Base-by-base conservation (phyloP, 768 basidiomycete species). In the Naematelia encephala region DNA sequence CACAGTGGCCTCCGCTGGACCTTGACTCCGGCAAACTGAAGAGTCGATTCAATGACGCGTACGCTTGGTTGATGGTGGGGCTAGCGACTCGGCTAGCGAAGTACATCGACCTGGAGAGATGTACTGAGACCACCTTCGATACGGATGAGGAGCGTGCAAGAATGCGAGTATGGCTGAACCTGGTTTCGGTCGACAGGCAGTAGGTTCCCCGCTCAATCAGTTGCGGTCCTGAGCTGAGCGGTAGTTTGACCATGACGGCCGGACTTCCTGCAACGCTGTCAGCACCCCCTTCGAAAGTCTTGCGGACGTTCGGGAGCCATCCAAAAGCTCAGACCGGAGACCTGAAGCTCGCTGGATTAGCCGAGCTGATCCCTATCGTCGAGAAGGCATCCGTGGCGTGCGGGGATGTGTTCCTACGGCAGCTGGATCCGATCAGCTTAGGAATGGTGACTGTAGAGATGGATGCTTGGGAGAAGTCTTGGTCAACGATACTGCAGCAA, bases 41-140 rank as follows among this genome's bases (percentile, higher is more conserved):
- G 48, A 50, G 48, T 23, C 48, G 48, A 10, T 50, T 50, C 48
- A 50, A 50, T 26, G 48, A 50, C 21, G 48, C 48, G 4, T 50
- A 50, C 48, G 48, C 48, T 23, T 50, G 48, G 48, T 14, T 50
- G n/a, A 50, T 50, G 48, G 26, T 50, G 5, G 48, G 48, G 3
- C 21, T 50, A 23, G 48, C 48, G 4, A 50, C 27, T 23, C 48
- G 48, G 14, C 48, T 50, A 3, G 48, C 48, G 14, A 22, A 26
- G 21, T 26, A 50, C 25, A 50, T 50, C 25, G 48, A 26, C 25
- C 48, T 50, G 48, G 48, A 50, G 5, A 19, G 27, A 14, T 50
- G 48, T 14, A 23, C 16, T 14, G 48, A 50, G 3, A 14, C 14
- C 5, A 26, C 12, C 27, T 27, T 50, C 22, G 44, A 46, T n/a